Percentiles rank a stretch among this genome's conserved stretches.
Evolutionary conservation across 257 asterid species (phyloP).

Genomic region (Prunella vulgaris): DNA sequence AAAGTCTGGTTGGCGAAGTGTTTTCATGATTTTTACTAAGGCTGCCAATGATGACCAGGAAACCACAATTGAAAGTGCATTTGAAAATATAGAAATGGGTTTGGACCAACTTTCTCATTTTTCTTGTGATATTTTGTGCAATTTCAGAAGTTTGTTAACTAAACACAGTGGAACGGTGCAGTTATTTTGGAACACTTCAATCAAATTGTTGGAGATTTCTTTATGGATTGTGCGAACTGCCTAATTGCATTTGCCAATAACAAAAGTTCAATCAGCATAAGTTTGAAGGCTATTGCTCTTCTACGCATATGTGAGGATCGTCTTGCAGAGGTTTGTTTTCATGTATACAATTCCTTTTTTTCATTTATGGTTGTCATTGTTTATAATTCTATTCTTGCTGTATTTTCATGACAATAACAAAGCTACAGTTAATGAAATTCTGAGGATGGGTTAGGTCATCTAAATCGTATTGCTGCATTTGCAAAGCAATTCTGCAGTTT

Average conservation of each 20-base stretch:
- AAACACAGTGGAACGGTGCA: slow-evolving; percentile 43
- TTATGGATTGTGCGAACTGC: slow-evolving; percentile 96
- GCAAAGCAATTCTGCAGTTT: too few relatives aligned
- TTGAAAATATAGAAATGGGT: slow-evolving; percentile 98
- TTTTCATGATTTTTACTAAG: slow-evolving; percentile 88
- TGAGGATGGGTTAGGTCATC: too few relatives aligned
- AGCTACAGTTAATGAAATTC: too few relatives aligned
- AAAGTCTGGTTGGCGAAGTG: slow-evolving; percentile 98
- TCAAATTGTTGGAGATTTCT: slow-evolving; percentile 89
- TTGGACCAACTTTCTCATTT: slow-evolving; percentile 21
- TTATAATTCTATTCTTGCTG: too few relatives aligned
- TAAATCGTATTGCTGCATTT: too few relatives aligned
- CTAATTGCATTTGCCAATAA: slow-evolving; percentile 89
- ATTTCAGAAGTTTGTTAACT: slow-evolving; percentile 27
- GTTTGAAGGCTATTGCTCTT: slow-evolving; percentile 98
- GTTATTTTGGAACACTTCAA: slow-evolving; percentile 96
- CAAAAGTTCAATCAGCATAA: slow-evolving; percentile 68
- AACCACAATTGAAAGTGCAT: slow-evolving; percentile 87
- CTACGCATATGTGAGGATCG: slow-evolving; percentile 99
- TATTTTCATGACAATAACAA: too few relatives aligned
- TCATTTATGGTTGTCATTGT: too few relatives aligned
- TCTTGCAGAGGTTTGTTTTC: slow-evolving; percentile 83
- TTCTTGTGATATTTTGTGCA: slow-evolving; percentile 9
- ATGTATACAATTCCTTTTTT: background rate
- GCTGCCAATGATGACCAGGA: slow-evolving; percentile 91